phyloP scores from a whole-genome alignment of 1,284 basidiomycete species.

The Moesziomyces antarcticus region DNA sequence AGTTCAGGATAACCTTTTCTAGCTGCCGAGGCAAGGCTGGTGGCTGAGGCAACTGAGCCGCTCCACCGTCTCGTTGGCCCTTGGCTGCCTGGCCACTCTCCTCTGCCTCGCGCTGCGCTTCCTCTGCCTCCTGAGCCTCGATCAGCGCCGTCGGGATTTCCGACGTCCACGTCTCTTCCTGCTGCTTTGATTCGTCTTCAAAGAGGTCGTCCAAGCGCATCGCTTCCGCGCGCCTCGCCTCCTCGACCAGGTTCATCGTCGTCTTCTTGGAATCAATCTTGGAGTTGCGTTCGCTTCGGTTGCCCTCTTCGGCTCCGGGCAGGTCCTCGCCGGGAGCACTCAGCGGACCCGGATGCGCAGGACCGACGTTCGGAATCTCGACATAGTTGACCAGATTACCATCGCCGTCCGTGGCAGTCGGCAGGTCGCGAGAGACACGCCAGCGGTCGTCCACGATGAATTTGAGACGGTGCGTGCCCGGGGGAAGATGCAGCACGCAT shows the following conservation, averaged over 20 bases:
- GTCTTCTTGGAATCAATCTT: constrained; percentile 52
- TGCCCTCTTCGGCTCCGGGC: constrained; percentile 24
- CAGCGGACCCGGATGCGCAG: constrained; percentile 59
- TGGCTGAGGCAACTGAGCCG: constrained; percentile 50
- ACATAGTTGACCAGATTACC: constrained; percentile 92
- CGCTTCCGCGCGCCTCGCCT: constrained; percentile 50
- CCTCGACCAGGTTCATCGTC: constrained; percentile 53
- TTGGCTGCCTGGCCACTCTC: constrained; percentile 17
- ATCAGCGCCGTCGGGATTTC: constrained; percentile 68
- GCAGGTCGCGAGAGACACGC: constrained; percentile 79
- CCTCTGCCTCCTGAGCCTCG: constrained; percentile 63
- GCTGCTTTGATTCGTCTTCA: constrained; percentile 51
- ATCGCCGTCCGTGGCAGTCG: constrained; percentile 92
- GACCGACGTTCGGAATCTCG: constrained; percentile 63
- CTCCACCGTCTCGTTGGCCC: constrained; percentile 16
- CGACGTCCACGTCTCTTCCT: constrained; percentile 66
- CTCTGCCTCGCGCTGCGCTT: constrained; percentile 53
- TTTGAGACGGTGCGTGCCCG: constrained; percentile 93
- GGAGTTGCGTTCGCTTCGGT: constrained; percentile 40
- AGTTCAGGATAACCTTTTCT: constrained; percentile 91
- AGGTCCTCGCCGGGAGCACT: constrained; percentile 62
- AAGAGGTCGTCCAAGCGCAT: constrained; percentile 60
- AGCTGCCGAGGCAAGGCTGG: constrained; percentile 88
- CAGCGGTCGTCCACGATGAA: constrained; percentile 95
- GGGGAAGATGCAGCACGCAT: constrained; percentile 70